Base-by-base conservation (phyloP, 768 basidiomycete genomes). In the Suillus alpinus region DNA sequence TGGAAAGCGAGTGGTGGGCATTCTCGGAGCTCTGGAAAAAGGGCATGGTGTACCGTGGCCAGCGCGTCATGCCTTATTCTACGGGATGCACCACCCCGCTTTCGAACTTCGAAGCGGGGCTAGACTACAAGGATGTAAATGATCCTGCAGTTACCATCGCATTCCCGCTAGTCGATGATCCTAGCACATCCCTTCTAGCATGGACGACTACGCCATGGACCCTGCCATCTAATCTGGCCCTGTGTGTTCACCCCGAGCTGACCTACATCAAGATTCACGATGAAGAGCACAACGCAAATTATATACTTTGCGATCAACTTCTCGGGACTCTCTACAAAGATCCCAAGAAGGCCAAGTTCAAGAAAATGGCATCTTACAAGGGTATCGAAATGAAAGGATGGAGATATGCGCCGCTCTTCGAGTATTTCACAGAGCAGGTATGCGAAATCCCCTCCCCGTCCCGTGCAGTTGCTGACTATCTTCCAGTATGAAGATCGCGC, bases 161-260 rank as follows among this genome's bases (percentile, higher is more conserved):
- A 0, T 99, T 99, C 79, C 92, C 88, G 12, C 84, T 98, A 29
- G 91, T 96, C 23, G 94, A 97, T 64, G 97, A 99, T 70, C 93
- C 94, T 2, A 83, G 77, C 58, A 98, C 95, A 18, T 87, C 92
- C 1, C 78, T 99, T 20, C 78, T 99, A 32, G 96, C 96, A 4
- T 99, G 97, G 97, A 99, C 97, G 18, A 99, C 97, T 18, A 99
- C 97, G 0, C 97, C 97, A 0, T 99, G 95, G 95, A 98, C 97
- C 0, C 80, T 98, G 5, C 97, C 96, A 1, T 95, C 94, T 49
- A 99, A 99, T 75, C 81, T 99, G 34, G 94, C 85, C 0, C 83
- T 99, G 55, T 98, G 97, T 67, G 96, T 98, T 7, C 92, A 99
- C 76, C 97, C 97, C 20, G 92, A 95, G 65, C 94, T 89, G 71